Evolutionary conservation across 2,329 filamentous ascomycete species (phyloP).

Genomic region (Podosphaera xanthii): DNA sequence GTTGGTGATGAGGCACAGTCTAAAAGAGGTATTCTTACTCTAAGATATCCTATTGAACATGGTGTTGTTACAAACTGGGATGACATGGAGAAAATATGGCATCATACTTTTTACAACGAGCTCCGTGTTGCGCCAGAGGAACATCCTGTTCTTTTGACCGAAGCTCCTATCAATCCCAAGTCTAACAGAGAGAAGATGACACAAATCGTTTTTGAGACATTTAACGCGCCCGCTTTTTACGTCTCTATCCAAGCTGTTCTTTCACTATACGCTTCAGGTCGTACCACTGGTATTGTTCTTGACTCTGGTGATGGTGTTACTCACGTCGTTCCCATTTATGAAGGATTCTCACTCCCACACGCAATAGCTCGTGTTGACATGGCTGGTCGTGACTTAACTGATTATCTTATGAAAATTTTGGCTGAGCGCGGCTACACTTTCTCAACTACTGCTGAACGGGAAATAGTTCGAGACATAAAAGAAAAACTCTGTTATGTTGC

Average conservation of each 20-base stretch:
- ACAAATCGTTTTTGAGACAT: conserved; percentile 99
- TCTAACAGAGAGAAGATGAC: conserved; percentile 99
- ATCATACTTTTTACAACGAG: conserved; percentile 99
- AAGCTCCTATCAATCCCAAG: conserved; percentile 99
- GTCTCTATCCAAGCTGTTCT: conserved; percentile 99
- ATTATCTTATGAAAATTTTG: conserved; percentile 99
- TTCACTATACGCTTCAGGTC: conserved; percentile 97
- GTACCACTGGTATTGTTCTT: conserved; percentile 99
- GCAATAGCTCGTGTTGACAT: conserved; percentile 99
- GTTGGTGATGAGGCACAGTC: conserved; percentile 99
- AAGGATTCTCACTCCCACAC: conserved; percentile 99
- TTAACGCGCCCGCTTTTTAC: conserved; percentile 99
- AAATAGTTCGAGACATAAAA: conserved; percentile 99
- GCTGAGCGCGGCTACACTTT: conserved; percentile 99
- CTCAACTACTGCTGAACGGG: conserved; percentile 98
- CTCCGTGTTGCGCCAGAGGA: conserved; percentile 98
- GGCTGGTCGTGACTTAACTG: conserved; percentile 98
- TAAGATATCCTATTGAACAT: conserved; percentile 99
- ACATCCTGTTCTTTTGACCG: conserved; percentile 96
- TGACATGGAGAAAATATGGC: conserved; percentile 99
- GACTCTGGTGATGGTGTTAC: conserved; percentile 99
- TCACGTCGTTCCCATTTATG: conserved; percentile 99
- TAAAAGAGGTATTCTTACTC: conserved; percentile 99
- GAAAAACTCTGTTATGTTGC: conserved; percentile 99
- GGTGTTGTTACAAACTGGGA: conserved; percentile 99